Evolutionary conservation across 192 early-diverging fungal species (phyloP).

Genomic region (Coemansia sp.): DNA sequence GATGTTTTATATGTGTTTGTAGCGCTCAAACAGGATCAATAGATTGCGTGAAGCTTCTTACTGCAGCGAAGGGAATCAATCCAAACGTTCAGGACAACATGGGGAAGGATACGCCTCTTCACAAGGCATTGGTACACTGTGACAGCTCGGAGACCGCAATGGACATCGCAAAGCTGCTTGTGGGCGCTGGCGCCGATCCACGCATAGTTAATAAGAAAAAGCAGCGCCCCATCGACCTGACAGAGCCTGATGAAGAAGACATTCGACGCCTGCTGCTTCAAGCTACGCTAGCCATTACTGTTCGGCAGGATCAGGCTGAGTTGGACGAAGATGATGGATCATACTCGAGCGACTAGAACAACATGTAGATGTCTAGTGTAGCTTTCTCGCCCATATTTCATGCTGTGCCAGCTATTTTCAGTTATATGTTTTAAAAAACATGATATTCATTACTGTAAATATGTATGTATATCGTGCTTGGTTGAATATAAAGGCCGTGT

Average conservation of each 20-base stretch:
- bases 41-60: conserved; percentile 61
- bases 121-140: conserved; percentile 62
- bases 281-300: conserved; percentile 23
- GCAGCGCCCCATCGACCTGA: conserved; percentile 33
- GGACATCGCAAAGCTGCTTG: conserved; percentile 61
- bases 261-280: conserved; percentile 36
- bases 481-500: too few species aligned
- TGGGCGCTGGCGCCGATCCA: conserved; percentile 59
- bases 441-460: too few species aligned
- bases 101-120: conserved; percentile 65
- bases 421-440: too few species aligned
- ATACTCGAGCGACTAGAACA: conserved; percentile 24
- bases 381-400: too few species aligned
- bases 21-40: conserved; percentile 59
- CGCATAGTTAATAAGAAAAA: conserved; percentile 36
- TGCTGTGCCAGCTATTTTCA: too few species aligned
- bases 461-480: too few species aligned
- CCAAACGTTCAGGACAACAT: conserved; percentile 59
- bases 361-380: neutral
- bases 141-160: conserved; percentile 58
- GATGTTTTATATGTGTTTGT: conserved; percentile 1
- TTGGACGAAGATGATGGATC: conserved; percentile 10
- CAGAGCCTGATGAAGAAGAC: conserved; percentile 27
- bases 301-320: conserved; percentile 7
- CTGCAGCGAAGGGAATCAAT: conserved; percentile 54